Base-by-base conservation (phyloP, 1,284 basidiomycete species). In the Ceratobasidium papillatum region DNA sequence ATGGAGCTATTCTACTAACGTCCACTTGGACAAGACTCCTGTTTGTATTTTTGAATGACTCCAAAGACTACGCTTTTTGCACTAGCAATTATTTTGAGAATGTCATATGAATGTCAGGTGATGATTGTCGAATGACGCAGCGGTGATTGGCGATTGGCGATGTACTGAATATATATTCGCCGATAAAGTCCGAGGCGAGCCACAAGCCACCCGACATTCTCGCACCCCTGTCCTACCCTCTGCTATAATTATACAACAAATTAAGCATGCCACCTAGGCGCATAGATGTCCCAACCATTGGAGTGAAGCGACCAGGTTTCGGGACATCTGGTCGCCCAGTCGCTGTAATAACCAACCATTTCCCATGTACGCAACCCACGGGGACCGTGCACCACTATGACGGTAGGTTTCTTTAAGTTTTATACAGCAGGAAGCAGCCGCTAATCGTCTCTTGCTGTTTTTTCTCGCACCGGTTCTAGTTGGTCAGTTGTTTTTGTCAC, bases 291-390 rank as follows among this genome's bases (percentile, higher is more conserved):
- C 79, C 78, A 3, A 84, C 85, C 17, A 82, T 91, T 61, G 91
- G 91, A 36, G 90, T 93, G 30, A 88, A 85, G 77, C 84, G 92
- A 36, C 86, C 89, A 51, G 86, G 84, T 38, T 90, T 86, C 78
- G 92, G 91, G 27, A 85, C 83, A 1, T 83, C 84, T 8, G 92
- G 92, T 5, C 84, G 81, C 49, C 76, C 80, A 3, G 80, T 89
- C 7, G 81, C 81, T 11, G 87, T 93, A n/a, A 82, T 79, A 36
- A 69, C 72, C 7, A 78, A 78, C 51, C 75, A 77, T 17, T 78
- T 77, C 45, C 43, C 41, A 25, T 65, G 76, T 27, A 74, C 56
- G 30, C 47, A 71, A 30, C 66, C 74, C 14, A 71, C 49, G 41
- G 65, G 73, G 30, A 76, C 41, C 11, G 75, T 74, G 30, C 64